A percentile compares a stretch with the other conserved stretches of the same genome.
phyloP scores from a whole-genome alignment of 1,284 basidiomycete species.

The Rhodotorula sp. region DNA sequence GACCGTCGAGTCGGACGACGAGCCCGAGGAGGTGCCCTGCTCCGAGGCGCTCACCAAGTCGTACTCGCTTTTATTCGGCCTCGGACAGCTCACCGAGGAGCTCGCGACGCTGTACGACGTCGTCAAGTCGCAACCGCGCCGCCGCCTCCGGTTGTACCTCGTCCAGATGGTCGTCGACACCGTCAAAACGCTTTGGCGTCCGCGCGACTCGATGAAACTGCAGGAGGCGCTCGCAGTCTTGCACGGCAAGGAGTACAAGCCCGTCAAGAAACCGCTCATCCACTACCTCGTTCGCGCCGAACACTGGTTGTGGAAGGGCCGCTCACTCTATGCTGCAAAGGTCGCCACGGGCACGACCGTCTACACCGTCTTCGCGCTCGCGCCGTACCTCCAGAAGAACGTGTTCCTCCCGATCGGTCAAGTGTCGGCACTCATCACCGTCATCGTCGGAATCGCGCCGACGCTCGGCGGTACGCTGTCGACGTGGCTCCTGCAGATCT shows the following conservation, averaged over 20 bases:
- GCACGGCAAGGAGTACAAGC: conserved; percentile 23
- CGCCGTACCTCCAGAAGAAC: conserved; percentile 25
- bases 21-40: conserved; percentile 15
- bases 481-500: conserved; percentile 34
- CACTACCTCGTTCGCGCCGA: conserved; percentile 16
- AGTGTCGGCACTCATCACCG: conserved; percentile 33
- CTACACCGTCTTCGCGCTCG: conserved; percentile 35
- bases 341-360: conserved; percentile 33
- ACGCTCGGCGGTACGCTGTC: conserved; percentile 33
- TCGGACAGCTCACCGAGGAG: conserved; percentile 37
- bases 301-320: conserved; percentile 27
- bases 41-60: conserved; percentile 36
- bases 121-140: neutral
- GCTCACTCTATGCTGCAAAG: conserved; percentile 32
- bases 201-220: conserved; percentile 17
- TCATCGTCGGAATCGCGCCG: conserved; percentile 33
- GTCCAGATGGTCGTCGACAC: conserved; percentile 6
- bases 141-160: conserved; percentile 18
- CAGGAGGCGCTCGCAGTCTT: conserved; percentile 30
- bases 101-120: conserved; percentile 25
- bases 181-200: conserved; percentile 2
- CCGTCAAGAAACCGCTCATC: neutral
- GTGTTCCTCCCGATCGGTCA: conserved; percentile 32
- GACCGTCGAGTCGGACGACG: neutral
- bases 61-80: conserved; percentile 37